Evolutionary conservation across 495 filamentous ascomycete genomes (phyloP), one percentile per base, ranked within the genome.

Genomic region (Aspergillus saccharolyticus): DNA sequence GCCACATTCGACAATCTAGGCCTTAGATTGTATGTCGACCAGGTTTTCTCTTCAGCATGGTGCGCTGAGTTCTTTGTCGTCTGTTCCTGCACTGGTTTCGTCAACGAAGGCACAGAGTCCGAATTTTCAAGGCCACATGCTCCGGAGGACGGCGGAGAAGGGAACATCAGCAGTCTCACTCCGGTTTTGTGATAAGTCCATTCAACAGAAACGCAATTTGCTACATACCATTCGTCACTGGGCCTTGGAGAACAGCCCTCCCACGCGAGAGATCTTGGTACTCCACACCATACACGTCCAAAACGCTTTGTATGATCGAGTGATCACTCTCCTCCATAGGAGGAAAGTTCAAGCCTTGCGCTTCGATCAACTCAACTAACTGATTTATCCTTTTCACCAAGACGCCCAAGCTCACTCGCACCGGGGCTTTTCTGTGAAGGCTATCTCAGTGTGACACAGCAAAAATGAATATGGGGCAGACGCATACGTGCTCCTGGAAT

Each of bases 401-500:
- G 17, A 69, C 42, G 19, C 68, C 64, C 42, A 66, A 61, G 4
- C 60, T 64, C 20, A 63, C 58, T 18, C 64, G 60, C 6, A 70
- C 42, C 7, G 42, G 48, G 2, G 53, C n/a, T n/a, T n/a, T 33
- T 24, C 39, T 46, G 17, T 59, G 59, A 8, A 66, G 48, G 20
- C 55, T 28, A 28, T 3, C 25, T 44, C 25, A 44, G 14, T 5
- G 12, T 39, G 12, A 15, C 12, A 39, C 7, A 5, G 33, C 2
- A 39, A 12, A 8, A 15, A 6, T 46, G 44, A 12, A n/a, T n/a
- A n/a, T n/a, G 12, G 17, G 1, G 24, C 18, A 44, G 43, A 18
- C 12, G 60, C 63, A 30, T 53, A 70, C 67, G 64, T 69, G 42
- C 69, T 55, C 48, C 65, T 67, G 49, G 67, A 66, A 42, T 64